phyloP scores from a whole-genome alignment of 2,329 filamentous ascomycete genomes.

The Aspergillus unguis region DNA sequence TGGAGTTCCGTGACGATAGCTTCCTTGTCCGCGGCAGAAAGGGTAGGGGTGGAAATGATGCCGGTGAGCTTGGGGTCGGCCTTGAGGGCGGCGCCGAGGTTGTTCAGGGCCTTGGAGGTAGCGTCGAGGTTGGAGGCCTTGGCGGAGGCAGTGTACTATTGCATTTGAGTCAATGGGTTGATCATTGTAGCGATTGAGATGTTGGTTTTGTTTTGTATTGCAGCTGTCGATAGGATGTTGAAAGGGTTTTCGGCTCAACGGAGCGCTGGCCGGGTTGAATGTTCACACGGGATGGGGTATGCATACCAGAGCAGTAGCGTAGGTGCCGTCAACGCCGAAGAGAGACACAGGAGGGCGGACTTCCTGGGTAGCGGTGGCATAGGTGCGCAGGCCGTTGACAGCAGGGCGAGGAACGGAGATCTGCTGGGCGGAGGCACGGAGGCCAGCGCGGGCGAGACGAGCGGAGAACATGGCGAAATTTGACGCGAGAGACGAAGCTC shows the following conservation, averaged over 20 bases:
- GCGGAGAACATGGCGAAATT: slow-evolving; percentile 52
- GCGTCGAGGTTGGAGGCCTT: slow-evolving; percentile 83
- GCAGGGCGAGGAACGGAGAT: slow-evolving; percentile 41
- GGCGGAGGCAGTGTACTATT: slow-evolving; percentile 88
- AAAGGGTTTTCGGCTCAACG: slow-evolving; percentile 19
- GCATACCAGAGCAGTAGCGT: slow-evolving; percentile 96
- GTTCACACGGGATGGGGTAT: slow-evolving; percentile 1
- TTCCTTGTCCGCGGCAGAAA: slow-evolving; percentile 74
- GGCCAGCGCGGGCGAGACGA: slow-evolving; percentile 55
- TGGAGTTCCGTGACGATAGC: slow-evolving; percentile 82
- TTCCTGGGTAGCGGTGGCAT: slow-evolving; percentile 66
- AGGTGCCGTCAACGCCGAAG: slow-evolving; percentile 96
- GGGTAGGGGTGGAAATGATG: slow-evolving; percentile 77
- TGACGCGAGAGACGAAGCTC: slow-evolving; percentile 20
- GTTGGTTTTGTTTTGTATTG: background rate
- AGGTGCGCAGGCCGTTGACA: slow-evolving; percentile 62
- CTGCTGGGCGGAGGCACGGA: slow-evolving; percentile 52
- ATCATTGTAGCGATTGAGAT: background rate
- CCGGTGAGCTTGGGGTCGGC: slow-evolving; percentile 75
- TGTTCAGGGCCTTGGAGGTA: slow-evolving; percentile 74
- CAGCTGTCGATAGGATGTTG: background rate
- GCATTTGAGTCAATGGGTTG: slow-evolving; percentile 10
- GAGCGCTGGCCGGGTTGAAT: background rate
- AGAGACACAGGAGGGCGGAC: slow-evolving; percentile 83
- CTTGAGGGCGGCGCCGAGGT: slow-evolving; percentile 68